Base-by-base conservation (phyloP, 2,329 filamentous ascomycete species). In the Aureobasidium sp. region DNA sequence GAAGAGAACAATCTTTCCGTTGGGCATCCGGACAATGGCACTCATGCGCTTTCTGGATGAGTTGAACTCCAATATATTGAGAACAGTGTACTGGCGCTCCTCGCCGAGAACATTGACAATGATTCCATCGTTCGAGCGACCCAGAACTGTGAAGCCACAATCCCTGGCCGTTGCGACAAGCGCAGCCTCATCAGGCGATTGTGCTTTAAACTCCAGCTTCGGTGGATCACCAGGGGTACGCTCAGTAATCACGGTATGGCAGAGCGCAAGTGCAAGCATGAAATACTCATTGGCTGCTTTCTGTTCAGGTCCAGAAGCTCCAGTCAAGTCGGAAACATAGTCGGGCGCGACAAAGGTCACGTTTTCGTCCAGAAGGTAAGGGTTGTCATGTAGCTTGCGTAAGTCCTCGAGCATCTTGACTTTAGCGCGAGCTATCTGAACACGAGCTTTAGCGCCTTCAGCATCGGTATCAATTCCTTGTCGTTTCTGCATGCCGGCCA, bases 21-120 rank as follows among this genome's bases (percentile, higher is more conserved):
- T 85, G 0, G 94, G 93, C 91, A 97, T 96, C 62, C 89, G 85
- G 55, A 99, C 86, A 67, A 99, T 97, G 2, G 92, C 90, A 75
- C 92, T 97, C 94, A 99, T 99, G 67, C 94, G 85, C 78, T 99
- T 99, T 69, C 94, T 85, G 47, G 88, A 91, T 0, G 93, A 97
- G 73, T 97, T 97, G 79, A 99, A 99, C 72, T 99, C 94, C 41
- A 99, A 87, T 1, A 89, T 96, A 75, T 96, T 97, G 51, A 99
- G 82, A 36, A 99, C 88, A 16, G 86, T 87, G 72, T 94, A 99
- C 64, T 88, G 85, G 50, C 85, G 83, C 67, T 97, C 91, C 68
- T 91, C 82, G 53, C 94, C 95, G 78, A 95, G 83, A 7, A 96
- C 82, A 66, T 96, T 96, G 60, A 99, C 71, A 58, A 90, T 85